Evolutionary conservation across 768 basidiomycete genomes (phyloP), one percentile per base, ranked within the genome.

Genomic region (Pleurotus sapidus): DNA sequence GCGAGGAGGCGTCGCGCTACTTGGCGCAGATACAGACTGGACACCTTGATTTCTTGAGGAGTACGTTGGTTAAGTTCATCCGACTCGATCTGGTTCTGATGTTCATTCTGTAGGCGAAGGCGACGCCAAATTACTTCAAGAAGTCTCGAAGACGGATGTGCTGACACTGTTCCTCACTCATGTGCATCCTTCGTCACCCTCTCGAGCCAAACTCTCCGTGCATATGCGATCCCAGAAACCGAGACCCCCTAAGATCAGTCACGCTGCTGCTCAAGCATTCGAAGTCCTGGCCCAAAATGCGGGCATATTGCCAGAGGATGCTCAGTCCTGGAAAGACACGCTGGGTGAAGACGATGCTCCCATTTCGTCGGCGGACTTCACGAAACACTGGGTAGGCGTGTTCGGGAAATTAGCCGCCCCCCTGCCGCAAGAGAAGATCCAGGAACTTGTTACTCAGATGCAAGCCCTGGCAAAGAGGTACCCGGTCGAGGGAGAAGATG

Each of bases 41-140:
- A 3, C 92, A 89, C 63, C 83, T 86, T 61, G 95, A 98, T 72
- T 99, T 98, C 77, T 72, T 83, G 58, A 81, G 89, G 67, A 82
- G 95, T 94, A 68, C 70, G 88, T 81, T 9, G 14, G 23, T 40
- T n/a, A 11, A 25, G 43, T 15, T 23, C 12, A 46, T 18, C 55
- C 30, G 30, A 3, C 11, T 25, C 7, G 34, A 27, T 27, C 9
- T 17, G 15, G 5, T 23, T 12, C 37, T 57, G 9, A 57, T 55
- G 49, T 37, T 39, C 37, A 47, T 7, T n/a, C 51, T 39, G 45
- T 64, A 97, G 95, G 82, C 45, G 77, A 82, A 59, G 79, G 81
- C n/a, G 93, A 98, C 64, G 88, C 89, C 8, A 74, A 79, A 37
- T 65, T 84, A 4, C 72, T 98, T 57, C 72, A 80, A 49, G 74